These are phyloP conservation scores for Pichia sp. DNA, from an alignment of 1,139 yeast genomes.

Conservation along the genomic window DNA sequence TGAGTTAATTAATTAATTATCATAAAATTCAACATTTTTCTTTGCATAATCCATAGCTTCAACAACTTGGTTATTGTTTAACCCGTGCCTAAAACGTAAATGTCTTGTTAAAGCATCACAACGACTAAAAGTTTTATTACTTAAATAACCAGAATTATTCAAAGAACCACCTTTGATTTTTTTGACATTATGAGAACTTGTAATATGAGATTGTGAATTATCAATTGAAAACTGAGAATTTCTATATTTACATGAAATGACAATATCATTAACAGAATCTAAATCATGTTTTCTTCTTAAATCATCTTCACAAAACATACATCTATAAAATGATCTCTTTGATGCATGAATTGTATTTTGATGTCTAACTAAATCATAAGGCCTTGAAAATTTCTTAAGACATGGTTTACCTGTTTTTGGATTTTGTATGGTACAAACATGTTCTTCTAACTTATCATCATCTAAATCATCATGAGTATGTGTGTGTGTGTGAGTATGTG, in stretches of 20 bases:
- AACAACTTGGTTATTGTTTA: slow-evolving; percentile 62
- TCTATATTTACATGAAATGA: slow-evolving; percentile 24
- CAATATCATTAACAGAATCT: slow-evolving; percentile 26
- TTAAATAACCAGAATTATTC: slow-evolving; percentile 56
- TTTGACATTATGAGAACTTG: slow-evolving; percentile 34
- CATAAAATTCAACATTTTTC: slow-evolving; percentile 60
- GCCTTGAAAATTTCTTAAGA: slow-evolving; percentile 80
- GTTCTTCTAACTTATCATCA: slow-evolving; percentile 31
- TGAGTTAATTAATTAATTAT: slow-evolving; percentile 18
- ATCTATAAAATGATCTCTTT: slow-evolving; percentile 77
- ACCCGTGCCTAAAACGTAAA: slow-evolving; percentile 79
- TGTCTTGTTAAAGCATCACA: slow-evolving; percentile 94
- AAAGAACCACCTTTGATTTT: slow-evolving; percentile 37
- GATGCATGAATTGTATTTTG: slow-evolving; percentile 94
- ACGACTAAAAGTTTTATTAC: slow-evolving; percentile 74
- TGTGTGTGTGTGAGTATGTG: too few relatives aligned
- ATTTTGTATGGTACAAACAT: slow-evolving; percentile 55
- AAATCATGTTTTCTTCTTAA: slow-evolving; percentile 29
- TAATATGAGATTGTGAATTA: slow-evolving; percentile 26
- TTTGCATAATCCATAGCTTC: slow-evolving; percentile 69
- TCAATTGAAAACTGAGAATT: slow-evolving; percentile 27
- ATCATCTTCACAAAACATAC: slow-evolving; percentile 75
- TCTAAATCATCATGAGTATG: neutral
- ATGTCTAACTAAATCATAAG: slow-evolving; percentile 90
- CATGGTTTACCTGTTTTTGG: slow-evolving; percentile 61